Evolutionary conservation across 179 eudicot species (phyloP).

Genomic region (Kewa caespitosa): DNA sequence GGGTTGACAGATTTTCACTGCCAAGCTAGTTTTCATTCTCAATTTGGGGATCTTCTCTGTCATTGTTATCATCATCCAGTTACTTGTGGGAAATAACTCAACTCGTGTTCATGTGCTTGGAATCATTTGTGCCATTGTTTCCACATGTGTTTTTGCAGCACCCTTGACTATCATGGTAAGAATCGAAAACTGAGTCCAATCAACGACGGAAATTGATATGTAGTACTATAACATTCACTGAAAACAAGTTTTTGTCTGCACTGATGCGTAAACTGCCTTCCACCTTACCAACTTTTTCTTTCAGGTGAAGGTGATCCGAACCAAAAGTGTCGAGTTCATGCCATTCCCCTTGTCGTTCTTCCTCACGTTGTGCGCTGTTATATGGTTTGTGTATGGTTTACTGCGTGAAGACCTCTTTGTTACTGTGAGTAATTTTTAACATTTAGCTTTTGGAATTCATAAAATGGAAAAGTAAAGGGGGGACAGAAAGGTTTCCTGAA

Average conservation of each 20-base stretch:
- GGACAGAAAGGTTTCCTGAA: too few species aligned
- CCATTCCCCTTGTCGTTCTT: conserved; percentile 42
- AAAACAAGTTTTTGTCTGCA: too few species aligned
- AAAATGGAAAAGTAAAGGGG: too few species aligned
- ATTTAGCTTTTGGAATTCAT: too few species aligned
- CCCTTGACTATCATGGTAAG: conserved; percentile 70
- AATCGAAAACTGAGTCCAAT: not conserved
- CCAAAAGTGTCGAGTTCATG: conserved; percentile 41
- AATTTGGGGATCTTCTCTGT: conserved; percentile 44
- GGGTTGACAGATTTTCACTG: conserved; percentile 46
- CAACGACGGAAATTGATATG: not conserved
- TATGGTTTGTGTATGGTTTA: conserved; percentile 40
- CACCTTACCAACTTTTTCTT: not conserved
- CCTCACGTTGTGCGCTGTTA: conserved; percentile 37
- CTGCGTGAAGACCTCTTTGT: conserved; percentile 30
- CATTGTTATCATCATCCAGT: conserved; percentile 42
- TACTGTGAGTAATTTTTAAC: conserved; percentile 23
- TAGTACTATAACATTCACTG: too few species aligned
- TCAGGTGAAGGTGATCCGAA: conserved; percentile 36
- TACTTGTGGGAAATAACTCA: conserved; percentile 27
- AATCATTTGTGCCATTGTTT: conserved; percentile 53
- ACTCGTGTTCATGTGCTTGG: conserved; percentile 46
- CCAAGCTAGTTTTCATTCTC: conserved; percentile 41
- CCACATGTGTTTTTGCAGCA: conserved; percentile 65
- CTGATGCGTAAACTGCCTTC: too few species aligned